Base-by-base conservation (phyloP, 169 alveolate species). In the Cystoisospora suis region DNA sequence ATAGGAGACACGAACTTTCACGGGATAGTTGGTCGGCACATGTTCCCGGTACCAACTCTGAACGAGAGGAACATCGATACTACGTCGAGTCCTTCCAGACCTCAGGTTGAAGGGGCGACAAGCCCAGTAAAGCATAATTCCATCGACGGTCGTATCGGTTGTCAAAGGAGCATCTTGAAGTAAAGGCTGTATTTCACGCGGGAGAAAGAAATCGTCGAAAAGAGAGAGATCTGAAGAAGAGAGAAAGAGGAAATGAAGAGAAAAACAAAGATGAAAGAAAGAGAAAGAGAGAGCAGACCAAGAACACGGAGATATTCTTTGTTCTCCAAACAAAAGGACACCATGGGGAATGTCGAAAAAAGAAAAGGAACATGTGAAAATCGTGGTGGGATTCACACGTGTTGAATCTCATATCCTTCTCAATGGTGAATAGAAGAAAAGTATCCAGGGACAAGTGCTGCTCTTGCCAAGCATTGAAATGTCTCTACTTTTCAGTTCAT, bases 21-120 rank as follows among this genome's bases (percentile, higher is more conserved):
- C 99, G 15, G 99, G 99, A 89, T 98, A 97, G 65, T 97, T 96
- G 45, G 97, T 96, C 40, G 99, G 99, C 81, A 99, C 98, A 93
- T 99, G 98, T 90, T 99, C 99, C 86, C 98, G 96, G 93, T 97
- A 98, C 99, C 99, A 99, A n/a, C 97, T 94, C 75, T 98, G 97
- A 9, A 99, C 99, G 23, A 99, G 94, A 0, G 99, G 99, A 58
- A 99, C 95, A 93, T 99, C 99, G 80, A 96, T 96, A 36, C 98
- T 98, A 58, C 99, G 95, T 87, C 99, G 92, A 94, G 87, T 98
- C 87, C 96, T 95, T 3, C 99, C 99, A 49, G 99, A 97, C 89
- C 99, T 97, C 93, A 97, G 95, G 94, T 98, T 98, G 94, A 98
- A 99, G 9, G 99, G 99, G 47, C 97, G 96, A 20, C 99, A 99